Evolutionary conservation across 164 flowering plant genomes (phyloP), one percentile per base, ranked within the genome.

Genomic region (Berberis vulgaris): DNA sequence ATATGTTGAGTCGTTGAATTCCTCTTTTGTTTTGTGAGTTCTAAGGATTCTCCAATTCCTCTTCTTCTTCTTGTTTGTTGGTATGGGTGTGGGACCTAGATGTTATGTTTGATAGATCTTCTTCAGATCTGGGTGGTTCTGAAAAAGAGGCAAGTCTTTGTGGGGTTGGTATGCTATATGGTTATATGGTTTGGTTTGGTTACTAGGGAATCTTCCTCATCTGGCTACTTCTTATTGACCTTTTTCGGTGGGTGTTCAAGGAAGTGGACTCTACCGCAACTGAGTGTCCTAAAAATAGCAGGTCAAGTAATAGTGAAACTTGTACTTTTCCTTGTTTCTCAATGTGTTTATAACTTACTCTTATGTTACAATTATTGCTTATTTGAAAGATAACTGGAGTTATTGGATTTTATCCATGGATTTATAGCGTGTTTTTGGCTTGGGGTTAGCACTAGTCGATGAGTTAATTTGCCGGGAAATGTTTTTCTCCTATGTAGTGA

Each of bases 181-280:
- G 26, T 26, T 26, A 26, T 26, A 26, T 26, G 26, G 26, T 26
- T 26, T 26, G 26, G 67, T 69, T 55, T 70, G 62, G 59, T 61
- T 64, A 65, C 53, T 69, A 53, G 44, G 77, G 83, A 77, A 78
- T 77, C 76, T 74, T 72, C 66, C 65, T 72, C 65, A 62, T 73
- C 61, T 74, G 75, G 61, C 59, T 62, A 69, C 60, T 74, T 78
- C 50, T 63, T 26, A 26, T 26, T 26, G 26, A 38, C 77, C 61
- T 77, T 73, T 69, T 58, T 55, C 42, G 53, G 43, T 39, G 40
- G 7, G 60, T 40, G 64, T 45, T 26, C 4, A 3, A 26, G 44
- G 60, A 11, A 54, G 46, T 26, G 12, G 3, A 10, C 54, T 62
- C 41, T 26, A 26, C 26, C 26, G 26, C 26, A 26, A 65, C 43